Evolutionary conservation across 108 stramenopile species (phyloP), one percentile per base, ranked within the genome.

Genomic region (Aurantiochytrium sp.): DNA sequence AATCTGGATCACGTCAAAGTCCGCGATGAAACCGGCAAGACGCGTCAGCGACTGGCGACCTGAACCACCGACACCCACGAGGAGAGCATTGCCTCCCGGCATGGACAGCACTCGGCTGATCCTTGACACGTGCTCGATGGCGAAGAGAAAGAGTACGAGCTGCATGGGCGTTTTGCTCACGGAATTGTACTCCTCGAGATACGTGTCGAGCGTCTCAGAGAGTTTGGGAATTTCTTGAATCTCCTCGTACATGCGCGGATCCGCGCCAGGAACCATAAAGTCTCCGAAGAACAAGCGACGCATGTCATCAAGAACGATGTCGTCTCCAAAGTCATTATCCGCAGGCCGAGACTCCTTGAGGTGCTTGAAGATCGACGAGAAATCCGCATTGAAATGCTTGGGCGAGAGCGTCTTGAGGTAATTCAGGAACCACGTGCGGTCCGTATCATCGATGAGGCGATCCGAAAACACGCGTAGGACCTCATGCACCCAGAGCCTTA

Each of bases 61-160:
- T 4, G 92, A 93, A 5, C 95, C 95, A 5, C 95, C 95, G 5
- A 95, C 94, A 19, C 95, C 95, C 19, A 95, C 95, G 12, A 95
- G 60, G 51, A 95, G 42, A 0, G 93, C 93, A 58, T 95, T 94
- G 14, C 95, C 95, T 1, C 94, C 93, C 25, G 93, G 93, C 93
- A 94, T 94, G 51, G 92, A 91, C 45, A 95, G 92, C 44, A 95
- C 90, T 18, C 95, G 92, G 45, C 44, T 6, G 21, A 94, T 73
- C 35, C 92, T 71, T 4, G 87, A 72, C 42, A 95, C 93, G 87
- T 95, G 95, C 88, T 95, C 95, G 55, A 95, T 92, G 29, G 94
- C 94, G 87, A 95, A 95, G 83, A 93, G 92, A 88, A 95, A 95
- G 91, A 94, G 90, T 29, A 95, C 95, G 4, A 95, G 90, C 58